Conservation (phyloP, 768 basidiomycete species). For the Mycena leptocephala region DNA sequence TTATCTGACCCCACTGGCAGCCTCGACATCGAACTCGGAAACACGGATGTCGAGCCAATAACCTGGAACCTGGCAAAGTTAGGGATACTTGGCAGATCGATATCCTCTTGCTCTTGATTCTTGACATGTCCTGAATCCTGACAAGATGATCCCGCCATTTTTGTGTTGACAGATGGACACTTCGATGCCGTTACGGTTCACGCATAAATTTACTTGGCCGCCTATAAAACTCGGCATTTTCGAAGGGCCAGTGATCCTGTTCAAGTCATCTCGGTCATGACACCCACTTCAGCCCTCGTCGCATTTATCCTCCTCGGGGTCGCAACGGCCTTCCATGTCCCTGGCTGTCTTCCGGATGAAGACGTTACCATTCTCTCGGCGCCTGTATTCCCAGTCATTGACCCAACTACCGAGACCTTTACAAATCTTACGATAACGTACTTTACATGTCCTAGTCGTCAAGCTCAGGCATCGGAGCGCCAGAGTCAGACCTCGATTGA, state of each 20-base stretch:
- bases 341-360: slow-evolving; percentile 13
- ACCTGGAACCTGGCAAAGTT: no score
- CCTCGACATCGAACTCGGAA: no score
- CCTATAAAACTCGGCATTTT: neutral
- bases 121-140: no score
- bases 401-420: neutral
- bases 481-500: neutral
- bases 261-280: neutral
- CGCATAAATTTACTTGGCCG: no score
- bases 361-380: slow-evolving; percentile 13
- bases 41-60: no score
- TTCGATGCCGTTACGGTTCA: no score
- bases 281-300: neutral
- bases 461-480: neutral
- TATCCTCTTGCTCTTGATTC: no score
- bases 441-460: slow-evolving; percentile 15
- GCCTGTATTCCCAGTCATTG: neutral
- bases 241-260: neutral
- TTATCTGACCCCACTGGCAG: no score
- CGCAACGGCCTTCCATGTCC: neutral
- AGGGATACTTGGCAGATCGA: no score
- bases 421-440: neutral
- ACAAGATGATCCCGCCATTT: no score
- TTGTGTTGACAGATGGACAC: no score
- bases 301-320: neutral